These are phyloP conservation scores for Cladosporium sp. DNA, from an alignment of 2,329 filamentous ascomycete genomes.

Conservation along the genomic window DNA sequence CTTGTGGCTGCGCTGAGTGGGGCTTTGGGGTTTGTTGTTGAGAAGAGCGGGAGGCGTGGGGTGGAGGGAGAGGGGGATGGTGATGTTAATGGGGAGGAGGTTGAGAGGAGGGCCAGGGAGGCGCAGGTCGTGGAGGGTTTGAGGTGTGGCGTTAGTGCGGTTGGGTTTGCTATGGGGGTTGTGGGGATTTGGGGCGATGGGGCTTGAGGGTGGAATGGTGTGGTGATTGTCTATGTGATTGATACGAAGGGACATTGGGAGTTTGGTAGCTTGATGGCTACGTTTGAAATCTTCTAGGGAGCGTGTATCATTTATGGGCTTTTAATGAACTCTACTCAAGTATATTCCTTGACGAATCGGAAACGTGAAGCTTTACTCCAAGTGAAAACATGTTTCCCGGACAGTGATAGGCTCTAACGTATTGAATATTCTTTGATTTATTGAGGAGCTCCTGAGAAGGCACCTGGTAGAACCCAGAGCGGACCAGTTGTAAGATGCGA, in stretches of 20 bases:
- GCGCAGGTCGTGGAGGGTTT: slow-evolving; percentile 39
- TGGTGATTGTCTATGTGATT: neutral
- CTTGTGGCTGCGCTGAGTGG: slow-evolving; percentile 53
- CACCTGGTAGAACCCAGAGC: too few relatives aligned
- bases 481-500: too few relatives aligned
- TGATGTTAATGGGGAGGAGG: slow-evolving; percentile 47
- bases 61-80: slow-evolving; percentile 31
- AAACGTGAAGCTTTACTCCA: too few relatives aligned
- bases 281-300: too few relatives aligned
- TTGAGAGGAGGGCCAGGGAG: slow-evolving; percentile 42
- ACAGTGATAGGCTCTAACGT: too few relatives aligned
- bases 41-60: slow-evolving; percentile 19
- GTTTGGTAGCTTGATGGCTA: too few relatives aligned
- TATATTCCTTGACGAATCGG: too few relatives aligned
- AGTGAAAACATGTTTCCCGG: too few relatives aligned
- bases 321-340: too few relatives aligned
- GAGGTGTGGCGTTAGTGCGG: slow-evolving; percentile 38
- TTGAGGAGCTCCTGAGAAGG: too few relatives aligned
- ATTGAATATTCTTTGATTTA: too few relatives aligned
- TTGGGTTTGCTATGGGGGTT: slow-evolving; percentile 44
- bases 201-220: slow-evolving; percentile 18
- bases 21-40: slow-evolving; percentile 34
- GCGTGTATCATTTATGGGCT: too few relatives aligned
- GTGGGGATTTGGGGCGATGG: slow-evolving; percentile 48
- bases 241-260: neutral